phyloP scores from a whole-genome alignment of 2,329 filamentous ascomycete species.

The Hymenoscyphus infarciens region DNA sequence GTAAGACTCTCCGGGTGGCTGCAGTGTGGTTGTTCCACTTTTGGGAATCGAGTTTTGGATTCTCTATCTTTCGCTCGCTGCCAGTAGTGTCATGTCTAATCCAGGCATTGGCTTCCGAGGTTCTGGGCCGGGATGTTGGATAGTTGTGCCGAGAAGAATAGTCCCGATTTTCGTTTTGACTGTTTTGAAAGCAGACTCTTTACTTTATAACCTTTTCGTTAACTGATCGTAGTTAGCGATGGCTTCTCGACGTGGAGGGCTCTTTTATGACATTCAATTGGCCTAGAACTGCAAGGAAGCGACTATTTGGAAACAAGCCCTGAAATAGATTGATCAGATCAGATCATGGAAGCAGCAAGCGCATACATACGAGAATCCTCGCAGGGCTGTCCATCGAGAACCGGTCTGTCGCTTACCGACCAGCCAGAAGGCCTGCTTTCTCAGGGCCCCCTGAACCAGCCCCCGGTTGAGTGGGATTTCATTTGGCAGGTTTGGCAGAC shows the following conservation, averaged over 20 bases:
- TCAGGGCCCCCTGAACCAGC: background rate
- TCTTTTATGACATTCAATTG: background rate
- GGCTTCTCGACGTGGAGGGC: background rate
- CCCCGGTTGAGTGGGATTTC: background rate
- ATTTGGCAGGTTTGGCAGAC: background rate
- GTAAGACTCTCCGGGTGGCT: background rate
- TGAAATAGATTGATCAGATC: constrained; percentile 1
- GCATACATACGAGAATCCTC: background rate
- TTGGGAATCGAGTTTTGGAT: background rate
- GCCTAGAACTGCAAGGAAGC: background rate
- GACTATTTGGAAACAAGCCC: background rate
- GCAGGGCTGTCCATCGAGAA: background rate
- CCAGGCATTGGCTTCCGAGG: background rate
- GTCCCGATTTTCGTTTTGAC: background rate
- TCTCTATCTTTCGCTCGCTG: constrained; percentile 1
- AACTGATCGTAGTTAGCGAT: too few species aligned
- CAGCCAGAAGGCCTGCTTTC: background rate
- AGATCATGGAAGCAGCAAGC: background rate
- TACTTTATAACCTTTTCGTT: too few species aligned
- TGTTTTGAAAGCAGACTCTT: background rate
- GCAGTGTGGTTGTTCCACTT: background rate
- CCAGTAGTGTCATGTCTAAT: background rate
- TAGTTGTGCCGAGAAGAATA: background rate
- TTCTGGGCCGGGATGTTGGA: background rate
- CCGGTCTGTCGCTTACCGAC: background rate